These are phyloP conservation scores for Phragmites australis DNA, from an alignment of 176 grass and related monocot species.

Conservation along the genomic window DNA sequence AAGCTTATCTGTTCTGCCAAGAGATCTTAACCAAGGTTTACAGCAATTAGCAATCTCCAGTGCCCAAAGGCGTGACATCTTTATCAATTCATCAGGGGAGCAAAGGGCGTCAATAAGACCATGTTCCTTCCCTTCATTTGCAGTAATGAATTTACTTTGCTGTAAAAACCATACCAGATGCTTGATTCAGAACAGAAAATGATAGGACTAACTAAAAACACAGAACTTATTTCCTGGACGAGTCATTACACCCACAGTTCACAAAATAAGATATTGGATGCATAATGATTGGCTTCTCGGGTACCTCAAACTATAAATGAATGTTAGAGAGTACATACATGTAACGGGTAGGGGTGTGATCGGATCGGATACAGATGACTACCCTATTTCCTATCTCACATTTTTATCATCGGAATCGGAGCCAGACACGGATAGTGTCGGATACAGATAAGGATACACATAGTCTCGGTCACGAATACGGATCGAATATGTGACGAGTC, in stretches of 20 bases:
- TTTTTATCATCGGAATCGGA: too few species aligned
- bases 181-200: background rate
- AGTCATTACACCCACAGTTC: background rate
- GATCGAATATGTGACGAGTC: too few species aligned
- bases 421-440: too few species aligned
- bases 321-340: background rate
- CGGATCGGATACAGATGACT: too few species aligned
- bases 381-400: too few species aligned
- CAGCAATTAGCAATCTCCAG: slow-evolving; percentile 69
- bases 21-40: slow-evolving; percentile 83
- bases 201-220: slow-evolving; percentile 7
- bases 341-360: too few species aligned
- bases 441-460: too few species aligned
- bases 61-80: slow-evolving; percentile 70
- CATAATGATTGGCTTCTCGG: background rate
- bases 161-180: slow-evolving; percentile 37
- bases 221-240: background rate
- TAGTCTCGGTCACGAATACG: too few species aligned
- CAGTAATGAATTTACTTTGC: slow-evolving; percentile 76
- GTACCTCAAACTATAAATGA: background rate
- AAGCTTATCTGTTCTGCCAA: slow-evolving; percentile 76
- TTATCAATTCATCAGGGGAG: slow-evolving; percentile 78
- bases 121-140: slow-evolving; percentile 77
- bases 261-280: background rate
- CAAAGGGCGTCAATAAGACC: slow-evolving; percentile 74